Evolutionary conservation across 140 eudicot genomes (phyloP), one percentile per base, ranked within the genome.

Genomic region (Erigeron philadelphicus): DNA sequence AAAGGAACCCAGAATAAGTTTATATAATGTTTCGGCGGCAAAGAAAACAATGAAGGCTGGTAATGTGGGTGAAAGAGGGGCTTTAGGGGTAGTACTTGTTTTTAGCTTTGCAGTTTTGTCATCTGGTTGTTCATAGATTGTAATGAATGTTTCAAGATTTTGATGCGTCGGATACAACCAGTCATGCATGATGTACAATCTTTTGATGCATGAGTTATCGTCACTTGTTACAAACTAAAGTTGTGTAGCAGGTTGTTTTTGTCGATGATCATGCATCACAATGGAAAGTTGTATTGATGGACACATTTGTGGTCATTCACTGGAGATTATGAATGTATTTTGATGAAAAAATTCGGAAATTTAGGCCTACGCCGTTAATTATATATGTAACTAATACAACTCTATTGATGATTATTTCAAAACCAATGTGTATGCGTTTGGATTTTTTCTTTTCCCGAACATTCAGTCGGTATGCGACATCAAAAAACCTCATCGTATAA

Each of bases 61-160:
- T 25, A 61, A 47, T 49, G 38, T 60, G 42, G 61, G 70, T 12
- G 85, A 85, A 66, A 78, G 91, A 72, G 85, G 95, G 64, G 62
- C 40, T 57, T 71, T 77, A 48, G 77, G 81, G 55, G 55, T 65
- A 56, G 64, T 38, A 41, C 11, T 35, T 38, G 66, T 55, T 68
- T 65, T 56, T 64, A 35, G 56, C 62, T 17, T 46, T 47, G 64
- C 71, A 77, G 48, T 64, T 77, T 77, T 71, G 77, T 57, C 62
- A 41, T 65, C 9, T 70, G 67, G 64, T 41, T 48, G 21, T 59
- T 73, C 57, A 71, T 77, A 71, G 43, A 41, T 47, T 77, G 81
- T 71, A 71, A 56, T 48, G 43, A 11, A 62, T n/a, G 45, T 6
- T 62, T 40, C n/a, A 63, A 53, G 11, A 73, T 60, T 70, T 61